These are phyloP conservation scores for Backusella macrospora DNA, from an alignment of 192 early-diverging fungal genomes.

Conservation along the genomic window DNA sequence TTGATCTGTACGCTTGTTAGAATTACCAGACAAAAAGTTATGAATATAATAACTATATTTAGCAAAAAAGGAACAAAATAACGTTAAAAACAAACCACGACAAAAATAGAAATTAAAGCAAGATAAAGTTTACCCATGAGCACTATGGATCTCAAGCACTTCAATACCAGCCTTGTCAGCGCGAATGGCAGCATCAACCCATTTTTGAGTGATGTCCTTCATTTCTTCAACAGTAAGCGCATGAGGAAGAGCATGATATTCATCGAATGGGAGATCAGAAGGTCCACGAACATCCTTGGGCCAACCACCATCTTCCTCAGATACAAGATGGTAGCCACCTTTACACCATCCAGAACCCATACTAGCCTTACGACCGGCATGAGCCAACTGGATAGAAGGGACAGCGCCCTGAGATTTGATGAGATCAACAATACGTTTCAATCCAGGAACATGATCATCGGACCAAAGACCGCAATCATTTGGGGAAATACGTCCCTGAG, in stretches of 20 bases:
- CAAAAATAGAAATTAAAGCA: no score
- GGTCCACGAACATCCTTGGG: constrained; percentile 71
- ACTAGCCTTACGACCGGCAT: constrained; percentile 76
- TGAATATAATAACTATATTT: constrained; percentile 77
- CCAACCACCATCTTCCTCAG: constrained; percentile 63
- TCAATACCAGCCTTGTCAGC: constrained; percentile 71
- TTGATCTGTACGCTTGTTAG: constrained; percentile 87
- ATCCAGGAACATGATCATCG: constrained; percentile 70
- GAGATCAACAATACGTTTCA: constrained; percentile 62
- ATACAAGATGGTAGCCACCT: constrained; percentile 14
- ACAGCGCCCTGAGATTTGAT: constrained; percentile 61
- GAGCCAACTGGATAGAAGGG: constrained; percentile 77
- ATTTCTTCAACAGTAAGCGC: constrained; percentile 76
- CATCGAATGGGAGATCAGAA: constrained; percentile 52
- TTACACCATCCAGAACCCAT: constrained; percentile 8
- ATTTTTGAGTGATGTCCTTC: constrained; percentile 61
- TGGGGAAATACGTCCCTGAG: constrained; percentile 77
- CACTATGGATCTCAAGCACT: constrained; percentile 53
- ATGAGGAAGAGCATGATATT: constrained; percentile 46
- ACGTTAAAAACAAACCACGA: not conserved
- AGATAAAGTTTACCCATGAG: constrained; percentile 66
- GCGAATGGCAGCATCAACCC: constrained; percentile 65
- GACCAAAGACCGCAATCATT: constrained; percentile 81
- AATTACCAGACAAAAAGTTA: constrained; percentile 81
- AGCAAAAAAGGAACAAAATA: constrained; percentile 70